Conservation (phyloP, 148 eudicot species). For the Suaeda aralocaspica region DNA sequence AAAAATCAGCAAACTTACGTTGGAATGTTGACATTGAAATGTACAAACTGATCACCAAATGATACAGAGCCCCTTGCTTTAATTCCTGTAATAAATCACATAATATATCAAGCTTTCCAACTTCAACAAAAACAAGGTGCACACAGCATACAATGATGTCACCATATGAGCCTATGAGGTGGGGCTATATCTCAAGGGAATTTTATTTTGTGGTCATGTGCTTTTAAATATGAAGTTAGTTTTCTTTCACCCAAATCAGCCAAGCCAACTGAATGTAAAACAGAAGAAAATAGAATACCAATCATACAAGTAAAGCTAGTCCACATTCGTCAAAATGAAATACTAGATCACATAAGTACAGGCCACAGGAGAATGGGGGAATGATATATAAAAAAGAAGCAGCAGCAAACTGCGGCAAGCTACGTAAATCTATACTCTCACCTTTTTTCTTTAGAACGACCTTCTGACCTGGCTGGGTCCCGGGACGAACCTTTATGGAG, state of each 20-base stretch:
- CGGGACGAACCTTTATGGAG: constrained; percentile 73
- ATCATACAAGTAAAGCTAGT: too few species aligned
- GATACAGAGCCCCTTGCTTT: constrained; percentile 64
- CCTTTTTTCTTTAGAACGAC: constrained; percentile 93
- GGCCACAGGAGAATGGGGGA: too few species aligned
- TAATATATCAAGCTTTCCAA: neutral
- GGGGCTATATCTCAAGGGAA: neutral
- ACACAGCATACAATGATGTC: neutral
- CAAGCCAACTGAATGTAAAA: too few species aligned
- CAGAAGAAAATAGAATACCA: too few species aligned
- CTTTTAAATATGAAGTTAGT: too few species aligned
- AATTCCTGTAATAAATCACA: constrained; percentile 51
- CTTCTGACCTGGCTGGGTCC: constrained; percentile 97
- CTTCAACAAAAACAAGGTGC: neutral
- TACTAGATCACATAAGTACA: too few species aligned
- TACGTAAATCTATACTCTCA: constrained; percentile 31
- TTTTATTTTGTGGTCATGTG: too few species aligned
- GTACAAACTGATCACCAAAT: constrained; percentile 86
- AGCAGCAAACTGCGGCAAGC: neutral
- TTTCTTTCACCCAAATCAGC: too few species aligned
- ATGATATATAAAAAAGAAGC: neutral
- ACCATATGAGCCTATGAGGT: neutral
- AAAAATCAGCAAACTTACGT: constrained; percentile 40
- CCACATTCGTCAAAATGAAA: too few species aligned
- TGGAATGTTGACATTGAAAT: constrained; percentile 91